Base-by-base conservation (phyloP, 2,329 filamentous ascomycete species). In the Phoma herbarum region DNA sequence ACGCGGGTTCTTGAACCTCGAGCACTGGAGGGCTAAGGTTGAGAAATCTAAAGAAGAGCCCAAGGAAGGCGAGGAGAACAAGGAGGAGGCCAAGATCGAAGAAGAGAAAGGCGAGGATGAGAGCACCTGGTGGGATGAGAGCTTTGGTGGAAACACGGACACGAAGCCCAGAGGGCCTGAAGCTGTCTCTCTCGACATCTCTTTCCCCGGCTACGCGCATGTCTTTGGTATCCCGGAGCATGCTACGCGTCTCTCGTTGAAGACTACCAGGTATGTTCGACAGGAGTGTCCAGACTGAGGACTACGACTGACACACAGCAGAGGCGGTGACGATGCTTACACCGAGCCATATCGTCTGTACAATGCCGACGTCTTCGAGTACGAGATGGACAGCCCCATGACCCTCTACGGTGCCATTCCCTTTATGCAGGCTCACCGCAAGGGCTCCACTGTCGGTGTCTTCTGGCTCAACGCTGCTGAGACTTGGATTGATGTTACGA, bases 401-500 rank as follows among this genome's bases (percentile, higher is more conserved):
- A 98, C 95, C 0, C 84, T 99, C 1, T 99, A 99, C 72, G 95
- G 95, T n/a, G 83, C 93, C 8, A 98, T 99, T 68, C 95, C 95
- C 2, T 91, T 98, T 74, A 96, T 99, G 92, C 95, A 98, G 78
- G 95, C 95, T 18, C 94, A 99, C 74, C 90, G 90, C 70, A 96
- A 94, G 76, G 90, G 90, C 71, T 98, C 94, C 0, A 95, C 92
- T 1, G 94, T 98, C 28, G 95, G 93, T 62, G 89, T 99, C 14
- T 97, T 99, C 79, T 99, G 95, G 95, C 85, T 99, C 55, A 99
- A 97, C 75, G 92, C 88, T 49, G 95, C 95, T 3, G 95, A 99
- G 81, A 98, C 94, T 0, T 99, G 95, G 95, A 85, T 99, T 52
- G 95, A 99, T 76, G 90, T 99, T 65, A 87, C 89, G 74, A 99